Evolutionary conservation across 345 rosid species (phyloP), one percentile per base, ranked within the genome.

Genomic region (Physaria fendleri): DNA sequence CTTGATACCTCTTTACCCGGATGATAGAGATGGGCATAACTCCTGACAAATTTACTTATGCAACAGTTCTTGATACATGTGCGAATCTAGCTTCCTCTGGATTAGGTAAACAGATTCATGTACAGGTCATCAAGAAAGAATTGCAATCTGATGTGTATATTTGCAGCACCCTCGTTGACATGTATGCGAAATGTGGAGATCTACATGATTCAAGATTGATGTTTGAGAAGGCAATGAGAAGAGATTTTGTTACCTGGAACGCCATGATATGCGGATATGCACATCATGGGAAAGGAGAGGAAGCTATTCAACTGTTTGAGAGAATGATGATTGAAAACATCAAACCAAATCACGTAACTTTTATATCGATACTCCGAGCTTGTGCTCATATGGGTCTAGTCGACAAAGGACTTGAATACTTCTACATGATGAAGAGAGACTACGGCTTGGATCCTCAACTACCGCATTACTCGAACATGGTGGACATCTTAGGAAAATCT

Each of bases 131-230:
- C 62, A 93, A 93, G 77, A 71, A 74, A 60, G 80, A 85, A 58
- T 32, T 86, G 77, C 91, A 81, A 49, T 77, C 79, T 24, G 94
- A 93, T 62, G 86, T 76, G 25, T 86, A 80, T 56, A 83, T 89
- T 60, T 74, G 81, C 73, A 93, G 97, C 78, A 89, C 94, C 13
- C 85, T 93, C 5, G 95, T 93, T 41, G 95, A 93, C 59, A 89
- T 89, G 98, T 88, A 92, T 79, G 84, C 98, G 1, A 88, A 92
- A 76, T 88, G 96, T 40, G 96, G 99, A 75, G 78, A 83, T 66
- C 73, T 89, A 76, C 63, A 74, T 54, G 94, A 93, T 78, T 86
- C 95, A 6, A 53, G 45, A 55, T 60, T 80, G 23, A 76, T 79
- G 71, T 93, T 88, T 56, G 88, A 84, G 42, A 88, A 77, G 77